Evolutionary conservation across 371 early-diverging fungal species (phyloP).

Genomic region (Mucor ambiguus): DNA sequence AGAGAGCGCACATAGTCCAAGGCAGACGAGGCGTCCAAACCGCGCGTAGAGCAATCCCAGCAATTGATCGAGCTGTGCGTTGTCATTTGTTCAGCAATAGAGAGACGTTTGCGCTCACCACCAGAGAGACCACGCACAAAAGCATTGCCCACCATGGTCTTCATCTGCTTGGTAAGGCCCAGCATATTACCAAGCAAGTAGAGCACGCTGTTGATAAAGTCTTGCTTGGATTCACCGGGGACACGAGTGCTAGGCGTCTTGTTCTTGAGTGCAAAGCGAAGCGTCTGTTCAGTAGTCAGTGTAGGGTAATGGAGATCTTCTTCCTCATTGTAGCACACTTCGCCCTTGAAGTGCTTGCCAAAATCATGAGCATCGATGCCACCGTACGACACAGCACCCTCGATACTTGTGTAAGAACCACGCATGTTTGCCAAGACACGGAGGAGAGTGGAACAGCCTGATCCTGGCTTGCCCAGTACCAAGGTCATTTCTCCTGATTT

Average conservation of each 20-base stretch:
- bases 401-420: conserved; percentile 55
- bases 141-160: conserved; percentile 85
- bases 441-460: conserved; percentile 60
- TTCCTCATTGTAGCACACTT: conserved; percentile 71
- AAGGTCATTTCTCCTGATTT: conserved; percentile 73
- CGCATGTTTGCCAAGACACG: conserved; percentile 69
- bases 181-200: conserved; percentile 69
- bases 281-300: conserved; percentile 68
- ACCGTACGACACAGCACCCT: conserved; percentile 62
- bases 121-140: conserved; percentile 83
- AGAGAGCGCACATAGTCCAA: conserved; percentile 75
- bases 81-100: conserved; percentile 74
- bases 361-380: conserved; percentile 63
- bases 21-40: conserved; percentile 90
- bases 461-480: conserved; percentile 50
- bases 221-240: conserved; percentile 42
- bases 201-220: conserved; percentile 49
- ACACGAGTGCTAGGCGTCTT: conserved; percentile 66
- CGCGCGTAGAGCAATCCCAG: conserved; percentile 89
- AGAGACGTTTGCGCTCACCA: conserved; percentile 88
- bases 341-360: conserved; percentile 56
- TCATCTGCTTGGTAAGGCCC: conserved; percentile 72
- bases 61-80: conserved; percentile 74
- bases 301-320: conserved; percentile 75
- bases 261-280: conserved; percentile 66